Evolutionary conservation across 1,284 basidiomycete species (phyloP), one percentile per base, ranked within the genome.

Genomic region (Heterobasidion annosum): DNA sequence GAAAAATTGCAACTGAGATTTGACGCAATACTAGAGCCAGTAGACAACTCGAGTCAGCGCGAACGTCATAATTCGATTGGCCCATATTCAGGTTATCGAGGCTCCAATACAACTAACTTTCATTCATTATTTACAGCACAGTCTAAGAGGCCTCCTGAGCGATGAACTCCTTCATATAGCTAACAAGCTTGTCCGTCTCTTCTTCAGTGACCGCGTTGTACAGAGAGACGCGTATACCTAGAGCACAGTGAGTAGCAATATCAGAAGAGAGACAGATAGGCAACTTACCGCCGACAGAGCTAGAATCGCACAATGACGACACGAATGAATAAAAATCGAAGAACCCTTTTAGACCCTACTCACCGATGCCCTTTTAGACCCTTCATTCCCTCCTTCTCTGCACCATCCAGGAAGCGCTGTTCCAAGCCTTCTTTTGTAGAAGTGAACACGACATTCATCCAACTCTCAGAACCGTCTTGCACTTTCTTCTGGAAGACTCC

Each of bases 151-250:
- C 57, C 32, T 64, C 59, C 35, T 62, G 55, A 16, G 56, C 58
- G 43, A 70, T 60, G 60, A 88, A 90, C 34, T 78, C 73, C 43
- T 72, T 69, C 64, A 88, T 83, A 60, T 86, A 90, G 1, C 67
- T 70, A 33, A 86, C 72, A 10, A 90, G 65, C 54, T 68, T 73
- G 58, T 88, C 83, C 0, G 77, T 76, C 59, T 93, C 82, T 56
- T 91, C 85, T 59, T 94, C 84, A 1, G 89, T 88, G 58, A 98
- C 78, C 8, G 96, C 95, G 60, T 99, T 99, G 74, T 99, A 99
- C 6, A 99, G 73, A 16, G 93, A 97, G 3, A 90, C 83, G 15
- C 97, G 87, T 55, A 97, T 87, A 13, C 95, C 89, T 83, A 25
- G 25, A 4, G 25, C 25, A 5, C 25, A 25, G 25, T 25, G 25